phyloP scores from a whole-genome alignment of 129 eudicot genomes.

The Arctium lappa region DNA sequence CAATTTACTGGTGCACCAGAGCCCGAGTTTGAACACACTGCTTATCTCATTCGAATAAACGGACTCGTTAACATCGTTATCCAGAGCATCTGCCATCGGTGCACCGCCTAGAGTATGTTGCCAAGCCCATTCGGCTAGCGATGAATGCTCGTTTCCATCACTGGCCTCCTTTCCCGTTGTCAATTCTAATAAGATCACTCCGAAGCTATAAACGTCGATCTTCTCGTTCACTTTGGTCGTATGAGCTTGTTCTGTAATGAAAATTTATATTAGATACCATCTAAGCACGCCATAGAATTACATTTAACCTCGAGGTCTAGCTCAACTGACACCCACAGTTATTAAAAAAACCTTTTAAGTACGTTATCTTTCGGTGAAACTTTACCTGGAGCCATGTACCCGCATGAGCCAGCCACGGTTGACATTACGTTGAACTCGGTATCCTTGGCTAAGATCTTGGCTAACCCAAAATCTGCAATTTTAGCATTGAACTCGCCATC shows the following conservation, averaged over 20 bases:
- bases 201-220: constrained; percentile 82
- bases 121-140: constrained; percentile 77
- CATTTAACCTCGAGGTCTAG: no score
- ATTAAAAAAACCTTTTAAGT: not conserved
- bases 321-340: no score
- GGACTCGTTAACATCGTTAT: constrained; percentile 44
- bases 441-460: constrained; percentile 49
- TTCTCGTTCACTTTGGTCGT: constrained; percentile 66
- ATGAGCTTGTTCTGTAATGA: constrained; percentile 58
- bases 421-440: constrained; percentile 58
- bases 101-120: constrained; percentile 36
- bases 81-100: constrained; percentile 46
- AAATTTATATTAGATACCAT: not conserved
- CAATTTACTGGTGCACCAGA: constrained; percentile 64
- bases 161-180: constrained; percentile 77
- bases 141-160: constrained; percentile 47
- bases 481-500: constrained; percentile 78
- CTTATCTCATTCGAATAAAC: constrained; percentile 53
- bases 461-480: constrained; percentile 96
- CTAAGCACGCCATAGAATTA: not conserved
- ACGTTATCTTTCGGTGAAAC: not conserved
- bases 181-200: constrained; percentile 79
- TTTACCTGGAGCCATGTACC: constrained; percentile 91
- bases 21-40: constrained; percentile 60
- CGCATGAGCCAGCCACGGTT: constrained; percentile 75